Percentiles rank a stretch among this genome's conserved stretches.
Conservation (phyloP, 495 filamentous ascomycete species). For the Corynascus novoguineensis region DNA sequence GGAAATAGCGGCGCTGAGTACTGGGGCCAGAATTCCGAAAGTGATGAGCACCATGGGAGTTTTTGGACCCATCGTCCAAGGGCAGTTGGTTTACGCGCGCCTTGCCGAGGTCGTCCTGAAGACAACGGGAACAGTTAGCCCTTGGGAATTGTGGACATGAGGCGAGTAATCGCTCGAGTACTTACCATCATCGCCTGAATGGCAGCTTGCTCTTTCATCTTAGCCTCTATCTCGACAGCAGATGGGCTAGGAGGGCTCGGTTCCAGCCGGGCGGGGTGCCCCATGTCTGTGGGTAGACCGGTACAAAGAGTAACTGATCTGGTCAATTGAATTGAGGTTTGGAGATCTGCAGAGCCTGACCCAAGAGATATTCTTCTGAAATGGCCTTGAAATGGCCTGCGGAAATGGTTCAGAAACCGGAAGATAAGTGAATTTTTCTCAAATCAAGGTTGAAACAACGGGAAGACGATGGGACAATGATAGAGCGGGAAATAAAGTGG, state of each 20-base stretch:
- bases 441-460: no score
- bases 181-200: constrained; percentile 6
- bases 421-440: no score
- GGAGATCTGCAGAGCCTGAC: no score
- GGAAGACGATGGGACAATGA: no score
- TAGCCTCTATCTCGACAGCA: neutral
- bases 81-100: constrained; percentile 15
- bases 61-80: neutral
- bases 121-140: constrained; percentile 11
- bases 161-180: neutral
- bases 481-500: no score
- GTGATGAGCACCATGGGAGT: neutral
- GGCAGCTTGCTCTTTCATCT: neutral
- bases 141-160: neutral
- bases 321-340: no score
- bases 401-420: no score
- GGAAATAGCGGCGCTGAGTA: no score
- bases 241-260: neutral
- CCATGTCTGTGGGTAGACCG: no score
- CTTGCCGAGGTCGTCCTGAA: constrained; percentile 21
- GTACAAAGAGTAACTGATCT: no score
- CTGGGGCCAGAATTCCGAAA: neutral
- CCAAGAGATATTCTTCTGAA: no score
- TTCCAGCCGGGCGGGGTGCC: neutral
- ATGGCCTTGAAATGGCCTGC: no score